These are phyloP conservation scores for Phytophthora hibernalis DNA, from an alignment of 352 stramenopile species.

Conservation along the genomic window DNA sequence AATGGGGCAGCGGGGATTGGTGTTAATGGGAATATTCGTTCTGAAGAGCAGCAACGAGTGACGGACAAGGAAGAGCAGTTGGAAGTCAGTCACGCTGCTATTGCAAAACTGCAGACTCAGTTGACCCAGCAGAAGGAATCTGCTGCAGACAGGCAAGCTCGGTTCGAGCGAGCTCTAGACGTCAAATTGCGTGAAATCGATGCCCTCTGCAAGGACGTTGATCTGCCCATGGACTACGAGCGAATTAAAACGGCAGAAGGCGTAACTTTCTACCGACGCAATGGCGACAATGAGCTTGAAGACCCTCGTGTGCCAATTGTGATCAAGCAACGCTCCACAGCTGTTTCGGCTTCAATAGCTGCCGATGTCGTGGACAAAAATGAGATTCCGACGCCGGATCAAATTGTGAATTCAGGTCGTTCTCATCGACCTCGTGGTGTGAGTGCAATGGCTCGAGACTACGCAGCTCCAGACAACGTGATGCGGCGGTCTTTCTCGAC, in stretches of 20 bases:
- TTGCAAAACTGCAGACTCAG: constrained; percentile 54
- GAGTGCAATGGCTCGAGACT: constrained; percentile 33
- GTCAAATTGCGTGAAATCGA: constrained; percentile 72
- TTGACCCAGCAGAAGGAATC: constrained; percentile 57
- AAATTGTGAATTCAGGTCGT: constrained; percentile 12
- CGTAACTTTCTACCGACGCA: constrained; percentile 54
- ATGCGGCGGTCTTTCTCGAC: constrained; percentile 54
- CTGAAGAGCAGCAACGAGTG: constrained; percentile 40
- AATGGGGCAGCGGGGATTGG: background rate
- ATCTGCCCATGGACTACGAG: constrained; percentile 50
- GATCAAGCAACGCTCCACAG: constrained; percentile 24
- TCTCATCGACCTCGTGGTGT: constrained; percentile 34
- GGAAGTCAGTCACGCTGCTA: constrained; percentile 34
- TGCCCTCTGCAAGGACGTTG: constrained; percentile 54
- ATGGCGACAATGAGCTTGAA: constrained; percentile 49
- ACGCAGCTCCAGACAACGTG: constrained; percentile 34
- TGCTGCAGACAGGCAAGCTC: constrained; percentile 44
- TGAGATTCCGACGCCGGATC: background rate
- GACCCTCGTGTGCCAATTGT: constrained; percentile 57
- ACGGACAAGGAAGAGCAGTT: constrained; percentile 44
- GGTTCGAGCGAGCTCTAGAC: constrained; percentile 50
- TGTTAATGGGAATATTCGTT: constrained; percentile 5
- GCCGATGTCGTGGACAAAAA: background rate
- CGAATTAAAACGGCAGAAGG: constrained; percentile 57
- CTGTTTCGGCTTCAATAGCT: background rate